Base-by-base conservation (phyloP, 345 rosid genomes). In the Salix koriyanagi region DNA sequence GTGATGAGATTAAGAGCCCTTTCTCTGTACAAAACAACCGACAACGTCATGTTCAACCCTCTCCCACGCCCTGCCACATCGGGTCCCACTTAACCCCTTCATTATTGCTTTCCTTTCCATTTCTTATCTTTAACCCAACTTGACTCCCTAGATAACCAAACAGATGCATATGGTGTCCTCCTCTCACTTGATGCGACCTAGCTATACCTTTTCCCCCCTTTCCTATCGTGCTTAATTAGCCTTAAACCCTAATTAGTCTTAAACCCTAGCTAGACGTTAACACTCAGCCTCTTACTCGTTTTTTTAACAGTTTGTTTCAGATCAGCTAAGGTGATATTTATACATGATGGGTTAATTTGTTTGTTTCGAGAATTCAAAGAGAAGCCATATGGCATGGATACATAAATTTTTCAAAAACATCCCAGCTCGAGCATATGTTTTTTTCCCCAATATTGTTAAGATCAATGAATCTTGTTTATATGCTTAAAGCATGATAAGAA, bases 41-140 rank as follows among this genome's bases (percentile, higher is more conserved):
- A 93, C 99, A 95, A 85, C 81, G 99, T 89, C 99, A 95, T 91
- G 97, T 93, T 95, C 96, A 88, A 80, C 94, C 90, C 87, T 78
- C 86, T 85, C 97, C 91, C 96, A 90, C 90, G 90, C 94, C 90
- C 97, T 93, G 97, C 95, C 89, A 90, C 84, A 15, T 7, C 48
- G 84, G 91, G 90, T 67, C 90, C 96, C 89, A 72, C 77, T 77
- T 81, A 56, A 81, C 79, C 81, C 78, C 86, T 85, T 82, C 88
- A 92, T 94, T 87, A 90, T 90, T 92, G 88, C 87, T 70, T 60
- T 21, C 58, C 75, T 44, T 69, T 78, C 71, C 72, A 26, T 69
- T 56, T 67, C 83, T 77, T 79, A 61, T 79, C 84, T 80, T 80
- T 76, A 73, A 26, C 79, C 78, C 75, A 39, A 62, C 76, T 76